Conservation (phyloP, 1,284 basidiomycete species). For the Takashimella tepidaria region DNA sequence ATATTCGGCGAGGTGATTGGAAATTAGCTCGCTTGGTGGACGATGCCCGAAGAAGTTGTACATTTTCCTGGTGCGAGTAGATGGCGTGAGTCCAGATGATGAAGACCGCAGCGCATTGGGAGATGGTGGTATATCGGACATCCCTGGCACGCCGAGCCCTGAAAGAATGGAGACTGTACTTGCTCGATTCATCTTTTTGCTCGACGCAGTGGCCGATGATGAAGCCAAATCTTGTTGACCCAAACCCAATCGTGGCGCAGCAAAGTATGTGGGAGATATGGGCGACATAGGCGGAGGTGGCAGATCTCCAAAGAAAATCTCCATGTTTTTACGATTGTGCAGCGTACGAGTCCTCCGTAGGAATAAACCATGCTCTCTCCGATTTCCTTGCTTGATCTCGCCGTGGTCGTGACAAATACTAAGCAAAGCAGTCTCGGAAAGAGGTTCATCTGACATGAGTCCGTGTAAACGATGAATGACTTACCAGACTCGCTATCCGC, state of each 20-base stretch:
- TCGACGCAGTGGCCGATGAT: conserved; percentile 14
- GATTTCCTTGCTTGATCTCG: conserved; percentile 50
- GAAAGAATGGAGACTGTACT: conserved; percentile 92
- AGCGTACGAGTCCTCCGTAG: conserved; percentile 56
- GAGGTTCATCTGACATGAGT: conserved; percentile 54
- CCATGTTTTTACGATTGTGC: conserved; percentile 51
- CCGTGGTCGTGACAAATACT: conserved; percentile 78
- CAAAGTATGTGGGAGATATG: conserved; percentile 49
- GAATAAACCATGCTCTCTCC: conserved; percentile 72
- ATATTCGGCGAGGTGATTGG: conserved; percentile 90
- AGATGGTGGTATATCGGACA: conserved; percentile 56
- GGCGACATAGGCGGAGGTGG: conserved; percentile 49
- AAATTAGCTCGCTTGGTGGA: conserved; percentile 94
- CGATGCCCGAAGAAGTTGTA: conserved; percentile 98
- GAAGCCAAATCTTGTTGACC: conserved; percentile 7
- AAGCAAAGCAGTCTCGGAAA: conserved; percentile 79
- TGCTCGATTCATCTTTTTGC: conserved; percentile 77
- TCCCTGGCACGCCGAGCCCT: conserved; percentile 74
- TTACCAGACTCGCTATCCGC: conserved; percentile 52
- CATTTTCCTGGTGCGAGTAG: conserved; percentile 52
- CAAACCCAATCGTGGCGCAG: conserved; percentile 33
- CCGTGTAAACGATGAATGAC: neutral
- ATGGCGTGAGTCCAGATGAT: conserved; percentile 41
- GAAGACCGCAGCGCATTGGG: conserved; percentile 37
- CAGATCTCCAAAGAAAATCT: conserved; percentile 59